A percentile compares a stretch with the other conserved stretches of the same genome.
phyloP scores from a whole-genome alignment of 2,329 filamentous ascomycete genomes.

The Thielaviopsis populi region DNA sequence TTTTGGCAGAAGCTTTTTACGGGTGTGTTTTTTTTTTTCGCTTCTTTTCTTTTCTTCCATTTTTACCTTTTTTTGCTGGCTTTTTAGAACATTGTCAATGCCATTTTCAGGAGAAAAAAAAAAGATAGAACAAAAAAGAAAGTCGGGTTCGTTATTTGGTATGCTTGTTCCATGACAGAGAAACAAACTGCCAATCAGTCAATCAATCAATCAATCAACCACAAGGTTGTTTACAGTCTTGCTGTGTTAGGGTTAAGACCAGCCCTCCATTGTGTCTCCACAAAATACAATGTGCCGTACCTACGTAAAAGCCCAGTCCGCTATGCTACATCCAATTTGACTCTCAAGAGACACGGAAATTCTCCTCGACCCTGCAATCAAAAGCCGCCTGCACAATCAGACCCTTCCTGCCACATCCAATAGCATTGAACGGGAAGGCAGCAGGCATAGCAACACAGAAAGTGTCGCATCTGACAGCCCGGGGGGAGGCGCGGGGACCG shows the following conservation, averaged over 20 bases:
- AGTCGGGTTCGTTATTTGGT: too few relatives aligned
- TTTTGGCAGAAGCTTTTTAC: too few relatives aligned
- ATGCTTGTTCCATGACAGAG: too few relatives aligned
- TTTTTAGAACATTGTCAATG: background rate
- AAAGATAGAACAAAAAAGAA: background rate
- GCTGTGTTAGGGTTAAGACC: too few relatives aligned
- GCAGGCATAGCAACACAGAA: constrained; percentile 5
- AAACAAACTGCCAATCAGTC: too few relatives aligned
- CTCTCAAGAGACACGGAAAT: background rate
- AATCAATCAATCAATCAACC: too few relatives aligned
- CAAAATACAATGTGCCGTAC: too few relatives aligned
- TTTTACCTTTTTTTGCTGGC: background rate
- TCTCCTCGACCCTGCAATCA: background rate
- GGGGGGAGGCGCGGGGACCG: background rate
- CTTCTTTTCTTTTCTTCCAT: background rate
- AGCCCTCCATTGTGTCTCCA: too few relatives aligned
- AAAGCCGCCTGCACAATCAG: background rate
- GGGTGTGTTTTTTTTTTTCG: too few relatives aligned
- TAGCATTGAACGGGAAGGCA: background rate
- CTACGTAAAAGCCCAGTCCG: too few relatives aligned
- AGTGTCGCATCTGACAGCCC: constrained; percentile 6
- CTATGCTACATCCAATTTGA: too few relatives aligned
- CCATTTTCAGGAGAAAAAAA: background rate
- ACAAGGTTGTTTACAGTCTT: too few relatives aligned
- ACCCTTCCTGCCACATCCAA: background rate